Evolutionary conservation across 768 basidiomycete species (phyloP), one percentile per base, ranked within the genome.

Genomic region (Cubamyces lactineus): DNA sequence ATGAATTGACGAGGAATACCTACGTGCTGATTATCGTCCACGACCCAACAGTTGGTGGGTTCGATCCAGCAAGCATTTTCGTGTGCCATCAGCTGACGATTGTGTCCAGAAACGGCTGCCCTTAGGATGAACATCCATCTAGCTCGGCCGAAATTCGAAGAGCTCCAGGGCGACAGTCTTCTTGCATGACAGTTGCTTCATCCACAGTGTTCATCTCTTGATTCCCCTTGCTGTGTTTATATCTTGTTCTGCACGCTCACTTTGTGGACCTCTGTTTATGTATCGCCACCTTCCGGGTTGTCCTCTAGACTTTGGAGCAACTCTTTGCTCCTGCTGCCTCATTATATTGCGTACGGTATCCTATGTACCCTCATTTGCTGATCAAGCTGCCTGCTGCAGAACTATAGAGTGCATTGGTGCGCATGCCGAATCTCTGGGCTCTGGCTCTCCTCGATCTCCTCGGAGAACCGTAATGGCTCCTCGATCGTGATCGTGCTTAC

Each of bases 1-100:
- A 97, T 67, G 90, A 93, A 68, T 84, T 98, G 80, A 97, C 96
- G 24, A 82, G 84, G 69, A 97, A 97, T 73, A 96, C 96, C 0
- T 98, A 94, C 69, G 87, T 98, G 51, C 79, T 98, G 70, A 83
- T 97, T 56, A 85, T 98, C 42, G 89, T 92, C 11, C 91, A 94
- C 66, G 88, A 96, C 71, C 92, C 93, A 0, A 86, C 88, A 74
- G 88, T 95, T 71, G 93, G 94, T 94, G 64, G 64, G 82, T 73
- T 16, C 17, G 26, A 1, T 30, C 9, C 5, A 6, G 17, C 7
- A 24, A 43, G 34, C 6, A 23, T 49, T 26, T 21, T n/a, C 23
- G 16, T 42, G 3, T 8, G 28, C 39, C 61, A 38, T 43, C 53
- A 7, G 19, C 53, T 48, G 21, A 26, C 63, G 68, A 11, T n/a